These are phyloP conservation scores for Chlorella sp. DNA, from an alignment of 139 green algal species.

Conservation along the genomic window DNA sequence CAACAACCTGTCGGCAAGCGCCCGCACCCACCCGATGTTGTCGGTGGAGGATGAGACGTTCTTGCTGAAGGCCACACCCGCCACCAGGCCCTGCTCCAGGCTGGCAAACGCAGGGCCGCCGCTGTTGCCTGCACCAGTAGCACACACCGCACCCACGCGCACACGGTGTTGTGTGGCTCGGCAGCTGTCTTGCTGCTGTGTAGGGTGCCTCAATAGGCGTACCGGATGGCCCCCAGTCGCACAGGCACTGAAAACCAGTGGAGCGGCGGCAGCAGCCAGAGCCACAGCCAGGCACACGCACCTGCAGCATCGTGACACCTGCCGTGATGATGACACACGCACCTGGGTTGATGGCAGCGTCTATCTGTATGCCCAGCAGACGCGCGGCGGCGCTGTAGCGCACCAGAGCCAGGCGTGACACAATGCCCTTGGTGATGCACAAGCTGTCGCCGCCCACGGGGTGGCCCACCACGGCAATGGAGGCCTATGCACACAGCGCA, in stretches of 20 bases:
- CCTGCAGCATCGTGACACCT: too few relatives aligned
- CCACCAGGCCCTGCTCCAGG: slow-evolving; percentile 23
- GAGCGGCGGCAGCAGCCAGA: too few relatives aligned
- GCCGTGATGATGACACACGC: too few relatives aligned
- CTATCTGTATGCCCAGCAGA: slow-evolving; percentile 48
- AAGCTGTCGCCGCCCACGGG: slow-evolving; percentile 57
- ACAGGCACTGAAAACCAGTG: too few relatives aligned
- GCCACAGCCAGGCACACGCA: too few relatives aligned
- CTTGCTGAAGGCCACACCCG: slow-evolving; percentile 75
- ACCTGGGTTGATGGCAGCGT: slow-evolving; percentile 67
- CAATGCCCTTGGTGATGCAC: slow-evolving; percentile 47
- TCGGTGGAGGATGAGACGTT: slow-evolving; percentile 45
- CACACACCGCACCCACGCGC: too few relatives aligned
- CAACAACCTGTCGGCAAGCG: neutral
- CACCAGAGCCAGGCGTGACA: slow-evolving; percentile 47
- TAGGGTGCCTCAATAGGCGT: too few relatives aligned
- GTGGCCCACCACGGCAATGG: slow-evolving; percentile 67
- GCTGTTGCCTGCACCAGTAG: too few relatives aligned
- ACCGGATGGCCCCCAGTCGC: too few relatives aligned
- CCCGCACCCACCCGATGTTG: slow-evolving; percentile 48
- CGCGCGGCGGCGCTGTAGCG: slow-evolving; percentile 36
- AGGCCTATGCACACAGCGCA: slow-evolving; percentile 49
- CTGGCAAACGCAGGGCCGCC: slow-evolving; percentile 69
- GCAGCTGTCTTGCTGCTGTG: too few relatives aligned
- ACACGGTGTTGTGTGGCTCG: too few relatives aligned